Evolutionary conservation across 352 stramenopile genomes (phyloP), one percentile per base, ranked within the genome.

Genomic region (Pilasporangium apinafurcum): DNA sequence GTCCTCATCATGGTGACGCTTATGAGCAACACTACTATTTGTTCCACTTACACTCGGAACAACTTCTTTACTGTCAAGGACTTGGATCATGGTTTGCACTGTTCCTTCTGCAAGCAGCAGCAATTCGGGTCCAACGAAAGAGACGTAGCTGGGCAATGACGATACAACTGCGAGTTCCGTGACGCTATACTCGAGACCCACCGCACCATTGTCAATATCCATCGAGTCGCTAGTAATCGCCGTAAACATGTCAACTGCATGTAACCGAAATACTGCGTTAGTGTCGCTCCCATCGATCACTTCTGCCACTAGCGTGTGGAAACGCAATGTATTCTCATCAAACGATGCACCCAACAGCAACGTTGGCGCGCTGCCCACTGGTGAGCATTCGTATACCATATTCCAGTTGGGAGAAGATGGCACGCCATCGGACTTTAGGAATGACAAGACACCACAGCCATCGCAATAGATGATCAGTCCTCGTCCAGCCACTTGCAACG

Each of bases 381-480:
- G 74, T 10, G 60, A 46, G 45, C 73, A 86, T 32, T 83, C 62
- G 37, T 84, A 84, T 22, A 80, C 16, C 0, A 51, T 20, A 26
- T 48, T 55, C 70, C 73, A 87, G 12, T 52, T 56, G 12, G 56
- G 33, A 25, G 47, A 63, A 25, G 55, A 18, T 6, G 53, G 29
- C 3, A 65, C 53, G 0, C 38, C 41, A 16, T 69, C 53, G 5
- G 58, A 35, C 53, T 74, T 71, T 10, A 87, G 22, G 38, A 83
- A 68, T 27, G 73, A 51, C 35, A 91, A n/a, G 22, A 50, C 60
- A 5, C 73, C 76, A 17, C 68, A 60, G 22, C 79, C 79, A 30
- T 91, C 79, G 40, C 70, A 73, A 39, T 79, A 73, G 3, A 83
- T 68, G 9, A 91, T n/a, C 37, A 84, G 24, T n/a, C 79, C 75